Evolutionary conservation across 2,329 filamentous ascomycete genomes (phyloP), one percentile per base, ranked within the genome.

Genomic region (Xylaria polymorpha): DNA sequence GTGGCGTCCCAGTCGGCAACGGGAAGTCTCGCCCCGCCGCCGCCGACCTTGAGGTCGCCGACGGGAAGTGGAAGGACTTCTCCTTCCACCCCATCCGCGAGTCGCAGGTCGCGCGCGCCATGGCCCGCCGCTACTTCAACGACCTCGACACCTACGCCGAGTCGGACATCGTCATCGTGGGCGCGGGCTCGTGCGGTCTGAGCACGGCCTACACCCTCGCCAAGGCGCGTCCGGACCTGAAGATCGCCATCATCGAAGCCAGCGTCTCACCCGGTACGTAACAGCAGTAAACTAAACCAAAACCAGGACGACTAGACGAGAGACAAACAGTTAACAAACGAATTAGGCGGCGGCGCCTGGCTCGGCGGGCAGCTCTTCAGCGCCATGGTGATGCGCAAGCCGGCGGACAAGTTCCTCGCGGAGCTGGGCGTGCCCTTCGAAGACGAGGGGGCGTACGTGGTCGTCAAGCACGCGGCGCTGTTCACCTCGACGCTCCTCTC

Each of bases 321-420:
- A n/a, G n/a, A n/a, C n/a, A n/a, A n/a, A 15, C 9, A 50, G 48
- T 59, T 66, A 71, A 66, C 37, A 1, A 37, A n/a, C 29, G 4
- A 6, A 53, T 10, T 44, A 79, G 93, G 93, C 69, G 94, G 94
- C 72, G 94, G 94, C 76, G 94, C 94, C 70, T 97, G 94, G 94
- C 89, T 97, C 55, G 94, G 94, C 67, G 94, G 94, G 20, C 94
- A 97, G 85, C 92, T 97, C 67, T 97, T 98, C 88, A 93, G 90
- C 70, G 94, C 94, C 78, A 97, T 97, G 94, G 88, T 97, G 58
- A 94, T 98, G 91, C 92, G 94, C 77, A 97, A 96, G 85, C 94
- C 94, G 14, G 94, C 94, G 62, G 92, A 97, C 78, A 88, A 87
- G 65, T 97, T 97, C 85, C 85, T 97, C 67, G 85, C 87, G 50